A percentile compares a stretch with the other conserved stretches of the same genome.
These are phyloP conservation scores for Filobasidium uniguttulatum DNA, from an alignment of 1,284 basidiomycete species.

Conservation along the genomic window DNA sequence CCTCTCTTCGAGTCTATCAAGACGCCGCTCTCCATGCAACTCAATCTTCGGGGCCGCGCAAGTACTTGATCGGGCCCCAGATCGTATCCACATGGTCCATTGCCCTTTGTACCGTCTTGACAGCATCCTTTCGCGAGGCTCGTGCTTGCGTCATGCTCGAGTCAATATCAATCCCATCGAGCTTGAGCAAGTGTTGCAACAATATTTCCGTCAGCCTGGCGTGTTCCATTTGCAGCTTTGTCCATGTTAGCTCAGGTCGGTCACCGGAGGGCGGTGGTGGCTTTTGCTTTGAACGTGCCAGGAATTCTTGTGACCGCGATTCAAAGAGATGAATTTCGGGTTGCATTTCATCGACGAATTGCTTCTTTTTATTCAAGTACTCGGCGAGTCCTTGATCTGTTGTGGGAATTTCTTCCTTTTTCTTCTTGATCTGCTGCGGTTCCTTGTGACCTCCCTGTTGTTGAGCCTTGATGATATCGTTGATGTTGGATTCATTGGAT, in stretches of 20 bases:
- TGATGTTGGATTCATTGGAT: slow-evolving; percentile 10
- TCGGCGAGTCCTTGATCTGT: slow-evolving; percentile 29
- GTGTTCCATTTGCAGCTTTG: slow-evolving; percentile 32
- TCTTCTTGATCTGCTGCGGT: slow-evolving; percentile 25
- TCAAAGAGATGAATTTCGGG: slow-evolving; percentile 6
- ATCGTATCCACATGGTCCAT: slow-evolving; percentile 37
- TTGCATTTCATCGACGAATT: slow-evolving; percentile 9
- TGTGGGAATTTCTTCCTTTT: slow-evolving; percentile 33
- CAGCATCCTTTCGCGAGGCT: slow-evolving; percentile 38
- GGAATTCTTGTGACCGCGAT: slow-evolving; percentile 4
- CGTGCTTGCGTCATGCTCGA: slow-evolving; percentile 36
- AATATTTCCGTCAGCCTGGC: slow-evolving; percentile 36
- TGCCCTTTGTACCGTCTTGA: slow-evolving; percentile 36
- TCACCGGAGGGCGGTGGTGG: no score
- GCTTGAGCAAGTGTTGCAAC: slow-evolving; percentile 37
- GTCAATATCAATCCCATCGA: slow-evolving; percentile 39
- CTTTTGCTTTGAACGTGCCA: no score
- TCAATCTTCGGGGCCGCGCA: no score
- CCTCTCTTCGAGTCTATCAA: no score
- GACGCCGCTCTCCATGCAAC: no score
- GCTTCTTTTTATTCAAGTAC: slow-evolving; percentile 23
- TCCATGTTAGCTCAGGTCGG: slow-evolving; percentile 21
- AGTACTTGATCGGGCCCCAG: slow-evolving; percentile 36
- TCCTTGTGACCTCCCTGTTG: slow-evolving; percentile 5
- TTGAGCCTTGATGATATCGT: slow-evolving; percentile 4